phyloP scores from a whole-genome alignment of 2,329 filamentous ascomycete genomes.

The Aspergillus aculeatinus region DNA sequence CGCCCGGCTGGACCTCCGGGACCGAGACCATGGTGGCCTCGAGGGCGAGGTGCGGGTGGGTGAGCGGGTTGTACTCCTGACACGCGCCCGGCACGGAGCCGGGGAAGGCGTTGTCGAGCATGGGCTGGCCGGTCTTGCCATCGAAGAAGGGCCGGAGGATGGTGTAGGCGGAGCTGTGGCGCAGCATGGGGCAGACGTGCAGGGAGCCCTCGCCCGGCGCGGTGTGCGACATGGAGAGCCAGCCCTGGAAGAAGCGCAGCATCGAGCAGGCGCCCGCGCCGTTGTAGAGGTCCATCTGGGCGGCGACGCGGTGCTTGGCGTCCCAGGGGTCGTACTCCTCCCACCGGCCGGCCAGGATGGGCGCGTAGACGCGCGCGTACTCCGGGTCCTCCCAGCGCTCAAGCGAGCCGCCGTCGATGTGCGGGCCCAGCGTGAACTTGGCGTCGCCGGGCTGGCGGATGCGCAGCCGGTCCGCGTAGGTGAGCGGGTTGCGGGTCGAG shows the following conservation, averaged over 20 bases:
- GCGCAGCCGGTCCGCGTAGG: constrained; percentile 70
- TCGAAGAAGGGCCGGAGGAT: constrained; percentile 83
- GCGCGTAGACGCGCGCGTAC: constrained; percentile 71
- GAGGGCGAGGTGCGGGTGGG: constrained; percentile 71
- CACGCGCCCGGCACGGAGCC: constrained; percentile 68
- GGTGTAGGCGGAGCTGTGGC: constrained; percentile 73
- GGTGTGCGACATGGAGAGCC: constrained; percentile 73
- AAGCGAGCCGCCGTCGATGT: constrained; percentile 71
- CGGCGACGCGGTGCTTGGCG: constrained; percentile 64
- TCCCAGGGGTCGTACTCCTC: constrained; percentile 83
- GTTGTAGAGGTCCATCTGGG: constrained; percentile 73
- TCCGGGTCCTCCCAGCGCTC: constrained; percentile 72
- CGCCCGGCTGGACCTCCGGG: constrained; percentile 67
- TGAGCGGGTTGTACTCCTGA: constrained; percentile 63
- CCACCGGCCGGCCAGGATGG: constrained; percentile 73
- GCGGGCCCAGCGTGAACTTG: constrained; percentile 69
- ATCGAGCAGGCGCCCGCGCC: constrained; percentile 79
- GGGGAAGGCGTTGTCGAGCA: constrained; percentile 55
- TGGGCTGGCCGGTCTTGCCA: constrained; percentile 46
- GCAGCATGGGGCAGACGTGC: constrained; percentile 75
- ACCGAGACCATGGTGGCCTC: constrained; percentile 69
- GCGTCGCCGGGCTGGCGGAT: constrained; percentile 71
- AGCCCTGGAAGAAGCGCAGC: constrained; percentile 88
- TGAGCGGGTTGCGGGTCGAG: constrained; percentile 59
- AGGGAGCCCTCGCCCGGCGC: constrained; percentile 75